Conservation (phyloP, 495 filamentous ascomycete species). For the Chaetomidium leptoderma region DNA sequence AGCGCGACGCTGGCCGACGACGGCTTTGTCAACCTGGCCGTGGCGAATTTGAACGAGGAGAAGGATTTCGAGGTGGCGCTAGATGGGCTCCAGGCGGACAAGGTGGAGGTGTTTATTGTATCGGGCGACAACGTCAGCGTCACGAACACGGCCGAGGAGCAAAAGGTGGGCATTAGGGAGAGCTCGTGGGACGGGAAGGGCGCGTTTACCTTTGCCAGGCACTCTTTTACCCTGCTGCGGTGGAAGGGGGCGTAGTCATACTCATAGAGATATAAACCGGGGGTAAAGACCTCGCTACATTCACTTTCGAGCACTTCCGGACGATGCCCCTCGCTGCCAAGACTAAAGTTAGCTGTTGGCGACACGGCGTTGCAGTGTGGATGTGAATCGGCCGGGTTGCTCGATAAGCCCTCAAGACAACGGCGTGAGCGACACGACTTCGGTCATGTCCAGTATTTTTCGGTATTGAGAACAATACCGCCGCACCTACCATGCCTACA, state of each 20-base stretch:
- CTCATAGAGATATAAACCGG: not conserved
- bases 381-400: no score
- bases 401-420: not conserved
- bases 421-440: constrained; percentile 5
- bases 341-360: no score
- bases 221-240: constrained; percentile 60
- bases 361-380: no score
- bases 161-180: constrained; percentile 58
- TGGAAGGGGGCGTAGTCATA: constrained; percentile 38
- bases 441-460: not conserved
- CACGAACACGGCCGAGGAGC: constrained; percentile 56
- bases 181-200: constrained; percentile 57
- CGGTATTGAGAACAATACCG: constrained; percentile 40
- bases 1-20: constrained; percentile 60
- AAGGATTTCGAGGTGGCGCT: constrained; percentile 54
- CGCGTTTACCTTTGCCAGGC: constrained; percentile 58
- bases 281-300: no score
- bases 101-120: constrained; percentile 57
- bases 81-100: constrained; percentile 42
- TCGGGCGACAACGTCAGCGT: constrained; percentile 50
- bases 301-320: no score
- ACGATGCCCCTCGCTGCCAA: no score
- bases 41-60: constrained; percentile 63
- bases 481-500: constrained; percentile 12
- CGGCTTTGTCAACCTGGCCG: constrained; percentile 58